Conservation (phyloP, 345 rosid genomes). For the Hibiscus trionum region DNA sequence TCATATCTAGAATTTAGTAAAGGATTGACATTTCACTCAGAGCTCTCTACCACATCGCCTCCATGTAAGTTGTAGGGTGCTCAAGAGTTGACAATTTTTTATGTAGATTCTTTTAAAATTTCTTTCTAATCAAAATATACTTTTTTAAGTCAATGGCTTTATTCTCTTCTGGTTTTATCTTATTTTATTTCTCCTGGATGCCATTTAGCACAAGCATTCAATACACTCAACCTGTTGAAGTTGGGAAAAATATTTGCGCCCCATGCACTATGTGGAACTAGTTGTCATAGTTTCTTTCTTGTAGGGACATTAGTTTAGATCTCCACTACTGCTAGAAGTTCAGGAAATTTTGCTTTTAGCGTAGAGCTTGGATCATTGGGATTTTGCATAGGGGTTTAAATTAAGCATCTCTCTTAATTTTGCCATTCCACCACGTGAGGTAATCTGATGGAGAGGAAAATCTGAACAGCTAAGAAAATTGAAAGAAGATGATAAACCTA, state of each 20-base stretch:
- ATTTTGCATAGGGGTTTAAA: not conserved
- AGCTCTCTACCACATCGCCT: slow-evolving; percentile 37
- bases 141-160: not conserved
- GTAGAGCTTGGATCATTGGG: not conserved
- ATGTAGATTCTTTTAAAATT: not conserved
- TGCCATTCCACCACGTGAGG: not conserved
- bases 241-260: not conserved
- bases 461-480: too few species aligned
- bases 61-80: slow-evolving; percentile 43
- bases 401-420: not conserved
- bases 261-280: not conserved
- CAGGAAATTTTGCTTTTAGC: slow-evolving; percentile 3
- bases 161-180: not conserved
- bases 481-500: too few species aligned
- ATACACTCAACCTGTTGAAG: slow-evolving; percentile 1
- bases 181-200: not conserved
- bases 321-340: not conserved
- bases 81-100: not conserved
- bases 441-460: not conserved
- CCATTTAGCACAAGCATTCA: not conserved
- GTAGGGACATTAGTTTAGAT: not conserved
- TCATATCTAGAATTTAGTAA: slow-evolving; percentile 67
- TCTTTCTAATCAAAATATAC: not conserved
- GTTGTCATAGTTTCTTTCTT: not conserved
- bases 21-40: slow-evolving; percentile 69